Percentiles rank a stretch among this genome's conserved stretches.
These are phyloP conservation scores for Rhynchosporium graminicola DNA, from an alignment of 2,329 filamentous ascomycete genomes.

Conservation along the genomic window DNA sequence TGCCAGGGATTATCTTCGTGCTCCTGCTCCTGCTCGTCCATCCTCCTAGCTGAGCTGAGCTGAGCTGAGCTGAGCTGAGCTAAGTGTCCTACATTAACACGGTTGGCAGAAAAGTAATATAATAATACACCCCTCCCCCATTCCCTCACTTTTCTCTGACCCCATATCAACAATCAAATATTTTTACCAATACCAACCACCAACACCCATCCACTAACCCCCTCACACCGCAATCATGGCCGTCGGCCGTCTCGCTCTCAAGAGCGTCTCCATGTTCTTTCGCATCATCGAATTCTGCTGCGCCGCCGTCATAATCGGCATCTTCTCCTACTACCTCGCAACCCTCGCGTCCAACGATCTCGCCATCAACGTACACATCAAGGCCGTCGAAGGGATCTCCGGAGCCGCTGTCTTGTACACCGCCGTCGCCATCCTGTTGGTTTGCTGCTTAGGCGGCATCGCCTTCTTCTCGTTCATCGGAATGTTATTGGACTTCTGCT, in stretches of 20 bases:
- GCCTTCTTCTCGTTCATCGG: slow-evolving; percentile 71
- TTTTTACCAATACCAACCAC: neutral
- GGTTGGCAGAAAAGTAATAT: neutral
- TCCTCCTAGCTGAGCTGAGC: too few species aligned
- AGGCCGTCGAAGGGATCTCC: slow-evolving; percentile 76
- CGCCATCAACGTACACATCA: slow-evolving; percentile 62
- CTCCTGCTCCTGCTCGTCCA: too few species aligned
- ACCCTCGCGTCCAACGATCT: slow-evolving; percentile 66
- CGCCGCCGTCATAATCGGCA: slow-evolving; percentile 70
- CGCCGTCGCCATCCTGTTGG: slow-evolving; percentile 68
- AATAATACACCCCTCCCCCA: neutral
- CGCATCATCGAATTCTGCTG: slow-evolving; percentile 74
- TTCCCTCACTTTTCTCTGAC: neutral
- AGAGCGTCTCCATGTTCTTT: slow-evolving; percentile 68
- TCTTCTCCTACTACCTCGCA: slow-evolving; percentile 84
- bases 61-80: too few species aligned
- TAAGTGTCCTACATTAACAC: too few species aligned
- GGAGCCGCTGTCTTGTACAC: slow-evolving; percentile 76
- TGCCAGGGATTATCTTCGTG: too few species aligned
- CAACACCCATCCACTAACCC: neutral
- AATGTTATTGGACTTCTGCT: slow-evolving; percentile 75
- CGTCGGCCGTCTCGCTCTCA: slow-evolving; percentile 62
- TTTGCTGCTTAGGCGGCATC: slow-evolving; percentile 78
- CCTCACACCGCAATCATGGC: slow-evolving; percentile 51
- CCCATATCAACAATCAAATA: neutral